phyloP scores from a whole-genome alignment of 192 early-diverging fungal species.

The Coemansia javaensis region DNA sequence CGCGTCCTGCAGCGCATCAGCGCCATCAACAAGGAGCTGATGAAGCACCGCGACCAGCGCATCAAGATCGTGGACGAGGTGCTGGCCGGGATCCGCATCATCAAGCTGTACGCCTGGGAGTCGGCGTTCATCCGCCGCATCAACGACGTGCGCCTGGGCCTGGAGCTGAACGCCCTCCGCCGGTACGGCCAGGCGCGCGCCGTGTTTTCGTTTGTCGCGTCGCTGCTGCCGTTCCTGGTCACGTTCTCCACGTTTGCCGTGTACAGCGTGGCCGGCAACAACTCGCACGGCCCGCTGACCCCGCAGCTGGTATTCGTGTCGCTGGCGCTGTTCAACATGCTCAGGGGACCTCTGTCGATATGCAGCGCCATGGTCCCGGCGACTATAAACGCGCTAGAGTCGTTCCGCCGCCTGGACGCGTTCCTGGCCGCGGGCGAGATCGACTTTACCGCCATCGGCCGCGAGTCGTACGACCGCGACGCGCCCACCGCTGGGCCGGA shows the following conservation, averaged over 20 bases:
- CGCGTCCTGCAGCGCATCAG: conserved; percentile 66
- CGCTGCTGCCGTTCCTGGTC: conserved; percentile 43
- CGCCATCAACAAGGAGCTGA: conserved; percentile 74
- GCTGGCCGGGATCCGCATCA: conserved; percentile 57
- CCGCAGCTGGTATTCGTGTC: no score
- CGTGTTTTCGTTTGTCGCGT: conserved; percentile 30
- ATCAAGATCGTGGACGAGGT: conserved; percentile 68
- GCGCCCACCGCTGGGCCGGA: conserved; percentile 2
- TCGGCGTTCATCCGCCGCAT: conserved; percentile 35
- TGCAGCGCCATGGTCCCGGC: conserved; percentile 20
- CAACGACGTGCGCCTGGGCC: conserved; percentile 24
- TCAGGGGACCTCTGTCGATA: conserved; percentile 34
- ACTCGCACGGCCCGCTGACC: conserved; percentile 43
- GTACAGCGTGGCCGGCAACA: conserved; percentile 29
- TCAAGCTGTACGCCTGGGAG: no score
- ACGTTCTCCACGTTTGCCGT: conserved; percentile 44
- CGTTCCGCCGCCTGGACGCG: conserved; percentile 24
- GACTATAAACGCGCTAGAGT: conserved; percentile 33
- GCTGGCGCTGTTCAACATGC: conserved; percentile 47
- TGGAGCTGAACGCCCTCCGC: conserved; percentile 41
- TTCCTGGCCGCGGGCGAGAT: conserved; percentile 42
- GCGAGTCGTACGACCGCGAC: conserved; percentile 35
- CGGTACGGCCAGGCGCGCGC: conserved; percentile 28
- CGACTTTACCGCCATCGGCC: conserved; percentile 29
- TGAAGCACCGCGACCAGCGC: conserved; percentile 61